Conservation (phyloP, 768 basidiomycete species). For the Calvatia gigantea region DNA sequence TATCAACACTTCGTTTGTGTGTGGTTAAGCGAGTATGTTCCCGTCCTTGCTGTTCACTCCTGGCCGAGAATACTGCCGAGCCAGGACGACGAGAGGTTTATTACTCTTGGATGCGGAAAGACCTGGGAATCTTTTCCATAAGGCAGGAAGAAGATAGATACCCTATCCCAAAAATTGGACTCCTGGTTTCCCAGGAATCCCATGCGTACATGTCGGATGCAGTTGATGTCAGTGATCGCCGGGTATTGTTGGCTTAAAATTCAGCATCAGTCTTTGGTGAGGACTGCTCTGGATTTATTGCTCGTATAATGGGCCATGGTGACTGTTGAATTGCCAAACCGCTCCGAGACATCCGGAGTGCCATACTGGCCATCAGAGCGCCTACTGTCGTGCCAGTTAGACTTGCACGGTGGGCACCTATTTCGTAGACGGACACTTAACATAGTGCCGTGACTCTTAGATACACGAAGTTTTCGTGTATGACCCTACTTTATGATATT, state of each 20-base stretch:
- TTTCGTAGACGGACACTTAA: too few species aligned
- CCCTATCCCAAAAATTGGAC: conserved; percentile 74
- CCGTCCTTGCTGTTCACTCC: conserved; percentile 84
- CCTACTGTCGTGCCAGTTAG: too few species aligned
- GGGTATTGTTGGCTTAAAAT: conserved; percentile 91
- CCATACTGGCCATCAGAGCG: too few species aligned
- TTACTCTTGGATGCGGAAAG: conserved; percentile 44
- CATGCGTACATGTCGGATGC: conserved; percentile 90
- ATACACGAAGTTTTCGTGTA: too few species aligned
- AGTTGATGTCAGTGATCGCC: conserved; percentile 97
- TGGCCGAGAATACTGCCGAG: conserved; percentile 41
- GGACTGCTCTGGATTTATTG: too few species aligned
- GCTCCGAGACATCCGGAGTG: too few species aligned
- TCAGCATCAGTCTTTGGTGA: too few species aligned
- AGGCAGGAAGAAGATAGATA: conserved; percentile 29
- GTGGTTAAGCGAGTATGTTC: conserved; percentile 86
- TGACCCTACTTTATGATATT: too few species aligned
- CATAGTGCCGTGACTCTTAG: too few species aligned
- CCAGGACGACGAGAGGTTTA: neutral
- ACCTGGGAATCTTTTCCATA: conserved; percentile 16
- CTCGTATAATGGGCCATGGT: too few species aligned
- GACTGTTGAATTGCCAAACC: too few species aligned
- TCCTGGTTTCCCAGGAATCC: conserved; percentile 74
- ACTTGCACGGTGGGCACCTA: too few species aligned
- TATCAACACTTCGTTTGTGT: conserved; percentile 80